A percentile compares a stretch with the other conserved stretches of the same genome.
phyloP scores from a whole-genome alignment of 768 basidiomycete genomes.

The Butyriboletus loyo region DNA sequence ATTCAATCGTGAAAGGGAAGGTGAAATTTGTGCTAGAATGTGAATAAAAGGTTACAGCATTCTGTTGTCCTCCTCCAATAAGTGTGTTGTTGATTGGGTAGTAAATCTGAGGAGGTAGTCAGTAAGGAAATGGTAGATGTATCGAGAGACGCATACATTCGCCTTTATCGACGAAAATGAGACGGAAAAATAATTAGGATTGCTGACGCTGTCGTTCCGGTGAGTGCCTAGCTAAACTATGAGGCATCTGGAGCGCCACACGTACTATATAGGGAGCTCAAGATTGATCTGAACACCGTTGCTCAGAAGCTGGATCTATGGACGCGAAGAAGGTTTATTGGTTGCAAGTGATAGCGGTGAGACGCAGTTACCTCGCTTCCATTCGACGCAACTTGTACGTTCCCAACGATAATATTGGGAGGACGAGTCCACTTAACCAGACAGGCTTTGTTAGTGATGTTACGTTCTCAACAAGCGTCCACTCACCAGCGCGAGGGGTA shows the following conservation, averaged over 20 bases:
- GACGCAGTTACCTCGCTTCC: conserved; percentile 44
- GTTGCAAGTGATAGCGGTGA: not conserved
- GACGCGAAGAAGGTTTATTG: conserved; percentile 18
- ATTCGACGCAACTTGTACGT: conserved; percentile 37
- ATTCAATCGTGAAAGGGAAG: conserved; percentile 71
- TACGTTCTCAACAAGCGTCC: not conserved
- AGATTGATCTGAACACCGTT: conserved; percentile 57
- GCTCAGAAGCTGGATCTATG: conserved; percentile 36
- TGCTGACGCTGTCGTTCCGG: conserved; percentile 53
- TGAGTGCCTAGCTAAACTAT: conserved; percentile 3
- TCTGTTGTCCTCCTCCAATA: conserved; percentile 60
- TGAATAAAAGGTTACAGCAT: conserved; percentile 46
- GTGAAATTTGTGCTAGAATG: conserved; percentile 61
- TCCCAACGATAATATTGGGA: conserved; percentile 60
- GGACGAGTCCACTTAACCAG: conserved; percentile 68
- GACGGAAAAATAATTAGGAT: conserved; percentile 79
- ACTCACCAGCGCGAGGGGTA: conserved; percentile 66
- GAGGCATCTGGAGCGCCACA: not conserved
- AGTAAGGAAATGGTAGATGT: not conserved
- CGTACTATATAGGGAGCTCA: conserved; percentile 65
- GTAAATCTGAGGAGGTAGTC: conserved; percentile 45
- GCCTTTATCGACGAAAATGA: conserved; percentile 63
- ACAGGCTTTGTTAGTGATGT: conserved; percentile 1
- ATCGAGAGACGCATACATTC: conserved; percentile 38
- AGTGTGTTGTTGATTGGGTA: conserved; percentile 72